These are phyloP conservation scores for Oehlia diaphana DNA, from an alignment of 192 early-diverging fungal species.

Conservation along the genomic window DNA sequence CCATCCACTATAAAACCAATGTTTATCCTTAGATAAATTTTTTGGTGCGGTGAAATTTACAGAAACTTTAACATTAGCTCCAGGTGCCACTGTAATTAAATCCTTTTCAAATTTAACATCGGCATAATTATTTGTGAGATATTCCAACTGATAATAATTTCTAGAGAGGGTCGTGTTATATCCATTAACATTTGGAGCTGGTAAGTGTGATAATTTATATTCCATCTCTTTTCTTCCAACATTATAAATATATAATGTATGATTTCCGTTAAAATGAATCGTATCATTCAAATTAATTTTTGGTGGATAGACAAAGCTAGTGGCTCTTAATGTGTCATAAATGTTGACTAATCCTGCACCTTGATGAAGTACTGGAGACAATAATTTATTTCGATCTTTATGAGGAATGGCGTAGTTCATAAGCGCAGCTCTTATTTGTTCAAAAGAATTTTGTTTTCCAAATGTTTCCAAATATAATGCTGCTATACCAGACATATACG, in stretches of 20 bases:
- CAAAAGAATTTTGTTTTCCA: background rate
- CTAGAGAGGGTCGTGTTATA: too few species aligned
- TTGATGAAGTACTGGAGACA: conserved; percentile 33
- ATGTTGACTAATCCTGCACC: conserved; percentile 37
- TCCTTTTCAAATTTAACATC: conserved; percentile 20
- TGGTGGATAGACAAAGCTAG: conserved; percentile 25
- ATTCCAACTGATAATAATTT: too few species aligned
- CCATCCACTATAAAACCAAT: conserved; percentile 53
- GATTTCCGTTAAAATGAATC: background rate
- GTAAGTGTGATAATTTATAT: background rate
- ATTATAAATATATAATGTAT: background rate
- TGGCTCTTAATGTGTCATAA: conserved; percentile 26
- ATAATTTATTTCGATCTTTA: conserved; percentile 10
- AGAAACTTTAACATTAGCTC: conserved; percentile 34
- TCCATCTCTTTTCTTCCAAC: background rate
- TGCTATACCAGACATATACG: conserved; percentile 40
- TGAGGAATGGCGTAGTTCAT: conserved; percentile 35
- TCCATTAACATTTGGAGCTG: too few species aligned
- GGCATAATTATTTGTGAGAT: too few species aligned
- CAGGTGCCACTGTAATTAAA: conserved; percentile 35
- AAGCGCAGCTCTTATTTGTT: conserved; percentile 25
- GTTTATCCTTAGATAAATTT: conserved; percentile 26
- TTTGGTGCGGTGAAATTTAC: conserved; percentile 43
- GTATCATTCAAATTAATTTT: conserved; percentile 36
- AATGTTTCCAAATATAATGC: conserved; percentile 34